Conservation (phyloP, 73 alveolate species). For the Paramecium pentaurelia region DNA sequence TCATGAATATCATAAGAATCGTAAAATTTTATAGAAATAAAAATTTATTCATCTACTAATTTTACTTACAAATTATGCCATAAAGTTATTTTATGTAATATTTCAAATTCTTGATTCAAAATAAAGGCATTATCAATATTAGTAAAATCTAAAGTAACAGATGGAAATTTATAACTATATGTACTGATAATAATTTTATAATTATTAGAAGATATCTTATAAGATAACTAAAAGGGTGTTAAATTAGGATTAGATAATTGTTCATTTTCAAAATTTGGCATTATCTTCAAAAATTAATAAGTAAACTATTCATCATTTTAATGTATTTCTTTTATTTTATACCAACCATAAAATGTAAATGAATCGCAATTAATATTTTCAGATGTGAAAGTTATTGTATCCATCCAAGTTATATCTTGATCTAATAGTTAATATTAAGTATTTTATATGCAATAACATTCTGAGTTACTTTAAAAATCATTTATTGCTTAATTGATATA, state of each 20-base stretch:
- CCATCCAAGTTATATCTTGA: not conserved
- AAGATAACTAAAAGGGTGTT: not conserved
- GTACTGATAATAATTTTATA: not conserved
- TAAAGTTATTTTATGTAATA: not conserved
- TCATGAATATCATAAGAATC: not conserved
- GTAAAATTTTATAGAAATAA: not conserved
- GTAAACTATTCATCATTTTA: not conserved
- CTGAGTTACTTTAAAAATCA: not conserved
- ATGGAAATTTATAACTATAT: not conserved
- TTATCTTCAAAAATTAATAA: not conserved
- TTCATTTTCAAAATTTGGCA: not conserved
- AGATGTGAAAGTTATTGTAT: not conserved
- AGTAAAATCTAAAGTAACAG: not conserved
- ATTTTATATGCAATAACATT: not conserved
- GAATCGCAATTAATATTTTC: not conserved
- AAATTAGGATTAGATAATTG: not conserved
- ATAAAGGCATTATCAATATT: not conserved
- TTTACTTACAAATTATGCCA: not conserved
- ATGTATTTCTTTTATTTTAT: not conserved
- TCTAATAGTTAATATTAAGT: not conserved
- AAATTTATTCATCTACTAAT: not conserved
- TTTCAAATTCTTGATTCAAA: not conserved
- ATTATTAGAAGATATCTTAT: not conserved
- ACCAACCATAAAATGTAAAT: not conserved
- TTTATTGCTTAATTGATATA: too few species aligned